phyloP scores from a whole-genome alignment of 805 yeast species.

The Candida jianshihensis region DNA sequence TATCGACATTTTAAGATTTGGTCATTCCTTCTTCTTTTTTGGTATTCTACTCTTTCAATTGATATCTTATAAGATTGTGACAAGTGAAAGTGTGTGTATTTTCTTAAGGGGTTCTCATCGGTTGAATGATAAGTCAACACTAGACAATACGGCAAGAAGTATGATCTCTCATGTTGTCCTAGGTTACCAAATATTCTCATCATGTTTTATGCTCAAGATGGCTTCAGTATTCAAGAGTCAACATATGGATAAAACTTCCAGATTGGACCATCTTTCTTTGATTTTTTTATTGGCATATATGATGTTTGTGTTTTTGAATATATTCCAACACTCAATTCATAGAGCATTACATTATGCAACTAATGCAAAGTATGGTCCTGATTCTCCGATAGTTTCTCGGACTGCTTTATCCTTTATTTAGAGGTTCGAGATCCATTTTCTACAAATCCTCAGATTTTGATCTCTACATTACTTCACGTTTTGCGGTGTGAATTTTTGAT shows the following conservation, averaged over 20 bases:
- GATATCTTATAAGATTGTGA: conserved; percentile 1
- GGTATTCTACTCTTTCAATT: conserved; percentile 6
- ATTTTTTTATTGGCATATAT: conserved; percentile 1
- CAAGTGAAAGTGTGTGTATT: neutral
- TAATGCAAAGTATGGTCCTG: neutral
- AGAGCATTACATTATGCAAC: neutral
- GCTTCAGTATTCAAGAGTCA: conserved; percentile 2
- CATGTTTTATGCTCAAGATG: conserved; percentile 3
- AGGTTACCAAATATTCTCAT: conserved; percentile 1
- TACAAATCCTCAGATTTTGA: too few relatives aligned
- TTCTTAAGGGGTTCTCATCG: conserved; percentile 1
- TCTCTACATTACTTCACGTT: too few relatives aligned
- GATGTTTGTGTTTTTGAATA: conserved; percentile 1
- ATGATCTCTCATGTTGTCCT: neutral
- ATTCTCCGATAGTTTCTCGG: neutral
- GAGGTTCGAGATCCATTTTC: too few relatives aligned
- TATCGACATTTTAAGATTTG: conserved; percentile 7
- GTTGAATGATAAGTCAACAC: neutral
- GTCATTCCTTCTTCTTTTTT: conserved; percentile 8
- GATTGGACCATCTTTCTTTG: conserved; percentile 5
- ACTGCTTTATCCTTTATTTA: neutral
- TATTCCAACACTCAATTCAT: neutral
- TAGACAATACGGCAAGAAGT: neutral
- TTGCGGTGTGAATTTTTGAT: too few relatives aligned
- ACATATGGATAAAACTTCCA: neutral